Evolutionary conservation across 257 asterid genomes (phyloP), one percentile per base, ranked within the genome.

Genomic region (Petunia axillaris): DNA sequence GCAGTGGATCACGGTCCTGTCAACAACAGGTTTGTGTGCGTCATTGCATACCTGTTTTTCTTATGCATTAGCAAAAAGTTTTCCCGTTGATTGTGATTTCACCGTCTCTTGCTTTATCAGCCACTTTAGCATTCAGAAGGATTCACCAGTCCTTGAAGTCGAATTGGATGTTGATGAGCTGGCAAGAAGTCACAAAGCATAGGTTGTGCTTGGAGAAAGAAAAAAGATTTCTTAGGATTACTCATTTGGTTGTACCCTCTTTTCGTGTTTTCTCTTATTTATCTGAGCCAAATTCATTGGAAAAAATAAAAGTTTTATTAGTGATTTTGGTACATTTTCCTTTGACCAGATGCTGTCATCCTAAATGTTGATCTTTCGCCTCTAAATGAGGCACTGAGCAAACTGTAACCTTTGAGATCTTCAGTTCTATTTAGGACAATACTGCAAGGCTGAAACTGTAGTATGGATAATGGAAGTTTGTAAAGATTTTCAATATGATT

Each of bases 1-100:
- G 97, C 96, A 4, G 93, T 87, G 70, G 98, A 92, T 83, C 98
- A 94, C 59, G 97, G 97, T 64, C 95, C 95, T 64, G 90, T 92
- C 54, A 85, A 86, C 80, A 94, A 94, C 81, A 94, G 98, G 98
- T 94, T 71, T 44, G 87, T 65, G 25, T 54, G 59, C 62, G 64
- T 71, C 37, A 64, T 55, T 52, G 13, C 6, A 62, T 7, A 13
- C 38, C n/a, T 38, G 4, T 13, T 77, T 52, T 73, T 0, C 4
- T 81, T 36, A 38, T 73, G 36, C 55, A 25, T 48, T 53, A 1
- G 15, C 8, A n/a, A 62, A 36, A 9, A 35, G 14, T 7, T 36
- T 13, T 50, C 46, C 2, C 10, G 6, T 55, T 79, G 53, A 37
- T 14, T 35, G 7, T 48, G 9, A 59, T 60, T 64, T 39, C 8